A percentile compares a stretch with the other conserved stretches of the same genome.
Evolutionary conservation across 129 eudicot species (phyloP).

Genomic region (Erigeron canadensis): DNA sequence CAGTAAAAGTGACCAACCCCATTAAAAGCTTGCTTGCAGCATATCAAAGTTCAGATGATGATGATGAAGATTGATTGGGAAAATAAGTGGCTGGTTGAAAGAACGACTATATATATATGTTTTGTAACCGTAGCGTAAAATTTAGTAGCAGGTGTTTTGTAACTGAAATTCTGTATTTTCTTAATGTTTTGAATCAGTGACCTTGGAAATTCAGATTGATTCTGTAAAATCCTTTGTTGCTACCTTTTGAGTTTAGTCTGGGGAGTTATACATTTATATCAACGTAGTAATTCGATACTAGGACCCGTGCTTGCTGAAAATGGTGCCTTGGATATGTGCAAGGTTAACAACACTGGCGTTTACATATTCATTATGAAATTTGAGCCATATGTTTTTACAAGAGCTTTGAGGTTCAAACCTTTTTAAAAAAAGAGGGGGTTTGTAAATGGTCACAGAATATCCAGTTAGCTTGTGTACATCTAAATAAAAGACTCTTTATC

Average conservation of each 20-base stretch:
- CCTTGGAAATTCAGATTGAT: background rate
- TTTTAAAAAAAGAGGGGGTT: too few relatives aligned
- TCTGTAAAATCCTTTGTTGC: slow-evolving; percentile 22
- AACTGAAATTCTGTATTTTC: background rate
- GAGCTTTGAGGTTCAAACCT: too few relatives aligned
- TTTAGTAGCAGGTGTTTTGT: slow-evolving; percentile 22
- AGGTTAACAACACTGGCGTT: background rate
- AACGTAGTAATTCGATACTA: background rate
- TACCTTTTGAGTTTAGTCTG: background rate
- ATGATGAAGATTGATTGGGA: slow-evolving; percentile 64
- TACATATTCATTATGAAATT: background rate
- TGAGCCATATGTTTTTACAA: too few relatives aligned
- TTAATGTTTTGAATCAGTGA: background rate
- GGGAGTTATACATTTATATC: slow-evolving; percentile 15
- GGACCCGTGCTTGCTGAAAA: background rate
- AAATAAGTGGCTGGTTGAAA: slow-evolving; percentile 24
- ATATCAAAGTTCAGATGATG: slow-evolving; percentile 81
- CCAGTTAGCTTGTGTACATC: too few relatives aligned
- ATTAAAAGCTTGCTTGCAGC: slow-evolving; percentile 73
- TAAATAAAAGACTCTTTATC: too few relatives aligned
- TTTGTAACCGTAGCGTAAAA: slow-evolving; percentile 25
- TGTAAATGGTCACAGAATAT: too few relatives aligned
- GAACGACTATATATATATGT: slow-evolving; percentile 15
- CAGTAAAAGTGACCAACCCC: slow-evolving; percentile 43
- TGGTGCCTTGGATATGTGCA: background rate